phyloP scores from a whole-genome alignment of 768 basidiomycete genomes.

The Lactarius psammicola region DNA sequence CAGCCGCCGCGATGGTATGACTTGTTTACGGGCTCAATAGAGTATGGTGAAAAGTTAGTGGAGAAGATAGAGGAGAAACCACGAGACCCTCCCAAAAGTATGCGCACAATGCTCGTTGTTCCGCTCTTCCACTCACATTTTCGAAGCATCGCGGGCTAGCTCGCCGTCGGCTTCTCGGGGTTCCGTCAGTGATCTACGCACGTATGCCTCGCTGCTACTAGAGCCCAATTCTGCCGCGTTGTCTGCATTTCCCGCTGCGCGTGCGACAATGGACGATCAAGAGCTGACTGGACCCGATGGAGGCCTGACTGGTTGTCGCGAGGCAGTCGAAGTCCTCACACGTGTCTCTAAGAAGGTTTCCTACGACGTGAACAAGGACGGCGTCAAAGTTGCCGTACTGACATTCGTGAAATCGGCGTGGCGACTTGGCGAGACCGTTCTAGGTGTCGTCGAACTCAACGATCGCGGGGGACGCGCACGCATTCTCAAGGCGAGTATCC shows the following conservation, averaged over 20 bases:
- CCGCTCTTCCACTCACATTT: slow-evolving; percentile 6
- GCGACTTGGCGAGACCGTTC: slow-evolving; percentile 87
- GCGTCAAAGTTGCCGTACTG: slow-evolving; percentile 81
- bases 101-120: not conserved
- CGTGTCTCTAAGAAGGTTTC: slow-evolving; percentile 90
- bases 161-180: slow-evolving; percentile 10
- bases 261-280: slow-evolving; percentile 24
- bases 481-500: slow-evolving; percentile 69
- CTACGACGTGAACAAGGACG: slow-evolving; percentile 94
- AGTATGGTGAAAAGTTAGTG: slow-evolving; percentile 18
- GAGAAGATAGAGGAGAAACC: slow-evolving; percentile 22
- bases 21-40: slow-evolving; percentile 19
- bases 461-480: slow-evolving; percentile 60
- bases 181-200: slow-evolving; percentile 22
- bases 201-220: slow-evolving; percentile 23
- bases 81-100: slow-evolving; percentile 20
- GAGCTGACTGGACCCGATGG: slow-evolving; percentile 37
- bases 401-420: slow-evolving; percentile 92
- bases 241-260: slow-evolving; percentile 13
- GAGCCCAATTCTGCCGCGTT: slow-evolving; percentile 19
- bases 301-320: slow-evolving; percentile 68
- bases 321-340: slow-evolving; percentile 89
- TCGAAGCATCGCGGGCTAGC: slow-evolving; percentile 4
- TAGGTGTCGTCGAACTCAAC: slow-evolving; percentile 88
- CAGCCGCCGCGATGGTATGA: slow-evolving; percentile 20